Percentiles rank a stretch among this genome's conserved stretches.
These are phyloP conservation scores for Chalciporus pseudorubinellus DNA, from an alignment of 768 basidiomycete genomes.

Conservation along the genomic window DNA sequence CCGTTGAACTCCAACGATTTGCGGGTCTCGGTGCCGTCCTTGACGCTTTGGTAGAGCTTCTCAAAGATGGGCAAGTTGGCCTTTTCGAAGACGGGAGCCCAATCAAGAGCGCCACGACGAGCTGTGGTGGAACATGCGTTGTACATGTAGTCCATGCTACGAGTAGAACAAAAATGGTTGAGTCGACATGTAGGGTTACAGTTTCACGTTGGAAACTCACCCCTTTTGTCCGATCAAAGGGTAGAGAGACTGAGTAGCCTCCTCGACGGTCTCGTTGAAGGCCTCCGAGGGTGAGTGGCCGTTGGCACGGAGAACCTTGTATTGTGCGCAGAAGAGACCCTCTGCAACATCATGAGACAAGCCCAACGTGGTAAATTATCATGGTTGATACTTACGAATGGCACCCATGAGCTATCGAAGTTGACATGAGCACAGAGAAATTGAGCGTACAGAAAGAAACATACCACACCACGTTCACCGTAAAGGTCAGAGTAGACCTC, in stretches of 20 bases:
- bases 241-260: slow-evolving; percentile 98
- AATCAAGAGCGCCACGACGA: slow-evolving; percentile 97
- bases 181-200: background rate
- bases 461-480: slow-evolving; percentile 98
- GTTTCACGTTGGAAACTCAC: slow-evolving; percentile 38
- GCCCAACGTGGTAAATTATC: background rate
- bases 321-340: slow-evolving; percentile 99
- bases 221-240: slow-evolving; percentile 95
- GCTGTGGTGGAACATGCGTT: slow-evolving; percentile 99
- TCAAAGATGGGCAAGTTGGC: slow-evolving; percentile 95
- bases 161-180: background rate
- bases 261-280: slow-evolving; percentile 99
- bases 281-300: slow-evolving; percentile 97
- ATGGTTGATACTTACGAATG: slow-evolving; percentile 61
- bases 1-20: slow-evolving; percentile 97
- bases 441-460: slow-evolving; percentile 33
- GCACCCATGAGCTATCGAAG: slow-evolving; percentile 84
- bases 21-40: slow-evolving; percentile 94
- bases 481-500: slow-evolving; percentile 99
- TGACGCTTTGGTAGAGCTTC: slow-evolving; percentile 90
- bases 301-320: slow-evolving; percentile 94
- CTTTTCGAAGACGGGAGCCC: slow-evolving; percentile 96
- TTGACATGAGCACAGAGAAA: slow-evolving; percentile 4
- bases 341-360: slow-evolving; percentile 42
- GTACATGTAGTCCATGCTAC: slow-evolving; percentile 99